Percentiles rank a stretch among this genome's conserved stretches.
Conservation (phyloP, 768 basidiomycete species). For the Rossbeevera mucosa region DNA sequence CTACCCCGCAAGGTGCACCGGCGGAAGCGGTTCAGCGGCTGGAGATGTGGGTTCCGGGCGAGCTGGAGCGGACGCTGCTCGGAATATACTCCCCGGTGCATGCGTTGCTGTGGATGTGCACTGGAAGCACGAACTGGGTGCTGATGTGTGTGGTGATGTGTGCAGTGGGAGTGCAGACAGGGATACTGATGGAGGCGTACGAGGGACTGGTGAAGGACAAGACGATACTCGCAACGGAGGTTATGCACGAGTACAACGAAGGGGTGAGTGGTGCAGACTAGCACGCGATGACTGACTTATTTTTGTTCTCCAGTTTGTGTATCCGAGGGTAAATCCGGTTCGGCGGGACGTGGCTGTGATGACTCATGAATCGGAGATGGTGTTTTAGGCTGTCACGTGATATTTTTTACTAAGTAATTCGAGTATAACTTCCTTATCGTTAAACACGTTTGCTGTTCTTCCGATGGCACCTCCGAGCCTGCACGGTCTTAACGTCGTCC, state of each 20-base stretch:
- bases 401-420: conserved; percentile 3
- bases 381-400: conserved; percentile 10
- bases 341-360: conserved; percentile 76
- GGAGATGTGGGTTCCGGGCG: conserved; percentile 73
- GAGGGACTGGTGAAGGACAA: conserved; percentile 67
- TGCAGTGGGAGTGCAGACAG: conserved; percentile 59
- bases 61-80: conserved; percentile 65
- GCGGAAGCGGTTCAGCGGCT: conserved; percentile 65
- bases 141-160: conserved; percentile 66
- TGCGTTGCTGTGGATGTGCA: conserved; percentile 67
- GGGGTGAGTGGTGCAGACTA: conserved; percentile 46
- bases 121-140: conserved; percentile 72
- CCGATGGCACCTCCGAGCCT: conserved; percentile 60
- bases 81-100: conserved; percentile 78
- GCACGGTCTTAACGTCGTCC: conserved; percentile 79
- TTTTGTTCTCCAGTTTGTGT: conserved; percentile 63
- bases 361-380: conserved; percentile 81
- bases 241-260: conserved; percentile 80
- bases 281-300: background rate
- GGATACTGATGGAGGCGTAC: conserved; percentile 39
- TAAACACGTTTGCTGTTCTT: background rate
- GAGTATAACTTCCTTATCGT: conserved; percentile 12
- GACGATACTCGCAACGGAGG: conserved; percentile 70
- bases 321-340: conserved; percentile 74
- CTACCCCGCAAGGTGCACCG: conserved; percentile 34